Evolutionary conservation across 768 basidiomycete species (phyloP).

Genomic region (Galerina sulciceps): DNA sequence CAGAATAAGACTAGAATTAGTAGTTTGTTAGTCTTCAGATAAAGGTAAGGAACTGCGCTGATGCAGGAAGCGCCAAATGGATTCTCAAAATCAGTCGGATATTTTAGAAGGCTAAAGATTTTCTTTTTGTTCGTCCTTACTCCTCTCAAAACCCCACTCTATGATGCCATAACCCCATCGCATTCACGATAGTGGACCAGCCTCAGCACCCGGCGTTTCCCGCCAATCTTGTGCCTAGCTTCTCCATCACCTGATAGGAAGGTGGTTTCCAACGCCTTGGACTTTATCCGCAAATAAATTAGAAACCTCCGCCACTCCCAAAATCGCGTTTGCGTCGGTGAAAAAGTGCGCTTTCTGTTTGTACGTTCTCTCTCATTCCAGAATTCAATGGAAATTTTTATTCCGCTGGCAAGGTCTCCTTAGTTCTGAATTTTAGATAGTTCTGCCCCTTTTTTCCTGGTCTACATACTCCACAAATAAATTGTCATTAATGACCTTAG

Average conservation of each 20-base stretch:
- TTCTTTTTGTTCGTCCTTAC: background rate
- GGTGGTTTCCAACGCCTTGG: background rate
- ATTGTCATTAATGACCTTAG: no score
- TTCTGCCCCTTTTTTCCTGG: no score
- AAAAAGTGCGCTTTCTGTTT: no score
- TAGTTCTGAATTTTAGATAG: no score
- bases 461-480: no score
- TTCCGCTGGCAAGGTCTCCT: no score
- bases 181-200: background rate
- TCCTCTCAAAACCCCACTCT: background rate
- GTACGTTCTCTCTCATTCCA: no score
- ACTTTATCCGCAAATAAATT: background rate
- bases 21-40: no score
- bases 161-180: background rate
- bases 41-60: background rate
- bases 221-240: conserved; percentile 4
- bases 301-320: background rate
- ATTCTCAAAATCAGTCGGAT: background rate
- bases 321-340: no score
- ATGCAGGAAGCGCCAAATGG: background rate
- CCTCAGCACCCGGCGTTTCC: conserved; percentile 3
- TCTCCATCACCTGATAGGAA: conserved; percentile 10
- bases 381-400: no score
- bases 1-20: no score
- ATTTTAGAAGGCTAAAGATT: background rate